These are phyloP conservation scores for Geum urbanum DNA, from an alignment of 306 rosid genomes.

Conservation along the genomic window DNA sequence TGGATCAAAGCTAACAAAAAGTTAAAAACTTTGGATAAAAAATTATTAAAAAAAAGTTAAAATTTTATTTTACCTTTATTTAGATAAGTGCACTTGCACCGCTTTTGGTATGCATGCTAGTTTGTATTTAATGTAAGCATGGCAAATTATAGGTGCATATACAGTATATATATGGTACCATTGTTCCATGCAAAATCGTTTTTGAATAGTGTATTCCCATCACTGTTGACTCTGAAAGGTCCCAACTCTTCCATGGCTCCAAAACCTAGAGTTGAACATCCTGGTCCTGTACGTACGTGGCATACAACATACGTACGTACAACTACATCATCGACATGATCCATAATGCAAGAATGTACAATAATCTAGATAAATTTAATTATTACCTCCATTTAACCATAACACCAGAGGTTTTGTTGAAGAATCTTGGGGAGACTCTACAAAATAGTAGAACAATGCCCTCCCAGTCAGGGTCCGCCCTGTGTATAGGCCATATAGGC, in stretches of 20 bases:
- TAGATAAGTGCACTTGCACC: no score
- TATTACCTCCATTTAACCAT: constrained; percentile 59
- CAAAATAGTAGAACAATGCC: constrained; percentile 57
- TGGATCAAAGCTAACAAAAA: no score
- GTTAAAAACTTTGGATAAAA: no score
- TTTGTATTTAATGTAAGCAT: background rate
- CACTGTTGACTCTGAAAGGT: constrained; percentile 57
- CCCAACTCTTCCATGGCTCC: constrained; percentile 68
- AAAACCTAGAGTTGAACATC: constrained; percentile 61
- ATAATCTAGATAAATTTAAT: no score
- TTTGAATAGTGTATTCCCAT: constrained; percentile 40
- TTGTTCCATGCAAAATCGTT: constrained; percentile 49
- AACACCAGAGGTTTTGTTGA: constrained; percentile 46
- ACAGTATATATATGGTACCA: background rate
- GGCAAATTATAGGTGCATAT: no score
- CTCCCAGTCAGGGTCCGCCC: no score
- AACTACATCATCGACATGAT: background rate
- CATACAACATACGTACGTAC: background rate
- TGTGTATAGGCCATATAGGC: no score
- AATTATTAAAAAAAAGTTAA: no score
- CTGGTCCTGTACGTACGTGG: constrained; percentile 50
- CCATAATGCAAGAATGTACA: no score
- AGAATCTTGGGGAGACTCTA: constrained; percentile 40
- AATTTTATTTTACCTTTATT: no score
- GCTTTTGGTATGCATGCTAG: background rate